Base-by-base conservation (phyloP, 257 asterid genomes). In the Cynanchum wilfordii region DNA sequence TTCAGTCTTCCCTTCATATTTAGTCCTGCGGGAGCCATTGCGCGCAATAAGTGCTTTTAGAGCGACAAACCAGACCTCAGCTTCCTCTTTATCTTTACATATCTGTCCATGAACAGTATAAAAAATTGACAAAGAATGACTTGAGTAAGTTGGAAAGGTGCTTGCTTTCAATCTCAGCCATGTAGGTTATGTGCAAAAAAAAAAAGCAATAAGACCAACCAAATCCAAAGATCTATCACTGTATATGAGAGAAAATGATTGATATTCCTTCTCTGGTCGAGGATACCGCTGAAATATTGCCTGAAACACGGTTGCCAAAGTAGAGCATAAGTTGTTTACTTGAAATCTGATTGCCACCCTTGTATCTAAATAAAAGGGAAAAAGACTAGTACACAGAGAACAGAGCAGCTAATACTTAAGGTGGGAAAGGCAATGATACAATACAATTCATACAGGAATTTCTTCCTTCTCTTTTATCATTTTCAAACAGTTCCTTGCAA, bases 191-290 rank as follows among this genome's bases (percentile, higher is more conserved):
- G 17, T 19, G 12, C 44, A 30, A 33, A 63, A 64, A 38, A 38
- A 3, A 16, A 76, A 68, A 51, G 76, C 20, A 79, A 51, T 38
- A 51, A 79, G 68, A 84, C 95, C 83, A 79, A 90, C 98, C 98
- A 93, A 80, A 84, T 93, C 98, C 77, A 93, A 83, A 66, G 98
- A 89, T 76, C 96, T 85, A 60, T 91, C 96, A 30, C 74, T 83
- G 69, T 87, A 85, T 82, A 91, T 86, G 44, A 91, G 96, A 68
- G 98, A 93, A 84, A 93, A 89, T 72, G 98, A 93, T 71, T 90
- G 96, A 81, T 93, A 93, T 77, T 93, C 98, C 89, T 93, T 93
- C 80, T 93, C 96, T 51, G 98, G 98, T 24, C 97, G 91, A 77
- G 96, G 97, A 77, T 91, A 89, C 68, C 96, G 87, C 81, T 89